These are phyloP conservation scores for Quercus rubra DNA, from an alignment of 306 rosid species.

Conservation along the genomic window DNA sequence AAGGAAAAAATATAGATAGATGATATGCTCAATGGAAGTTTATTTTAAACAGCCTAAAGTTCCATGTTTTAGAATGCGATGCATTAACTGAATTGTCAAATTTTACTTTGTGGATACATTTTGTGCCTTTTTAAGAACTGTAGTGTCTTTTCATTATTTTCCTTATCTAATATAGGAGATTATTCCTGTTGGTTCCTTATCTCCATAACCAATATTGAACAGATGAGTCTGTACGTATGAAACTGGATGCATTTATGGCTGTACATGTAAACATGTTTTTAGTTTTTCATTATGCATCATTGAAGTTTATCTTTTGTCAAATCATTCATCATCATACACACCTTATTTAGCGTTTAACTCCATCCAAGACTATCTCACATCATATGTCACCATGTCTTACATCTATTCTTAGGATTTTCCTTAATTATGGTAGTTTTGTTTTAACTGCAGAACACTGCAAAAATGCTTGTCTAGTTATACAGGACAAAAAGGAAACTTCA, in stretches of 20 bases:
- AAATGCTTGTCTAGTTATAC: background rate
- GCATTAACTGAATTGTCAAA: background rate
- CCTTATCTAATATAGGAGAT: background rate
- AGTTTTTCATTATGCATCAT: background rate
- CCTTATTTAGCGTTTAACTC: background rate
- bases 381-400: background rate
- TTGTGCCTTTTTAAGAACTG: background rate
- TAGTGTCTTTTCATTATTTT: conserved; percentile 7
- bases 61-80: background rate
- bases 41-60: background rate
- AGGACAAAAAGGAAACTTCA: background rate
- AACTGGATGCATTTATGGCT: background rate
- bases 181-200: background rate
- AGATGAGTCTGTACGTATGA: background rate
- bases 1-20: background rate
- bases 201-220: background rate
- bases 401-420: background rate
- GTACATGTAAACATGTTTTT: background rate
- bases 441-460: background rate
- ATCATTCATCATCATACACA: background rate
- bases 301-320: background rate
- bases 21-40: conserved; percentile 7
- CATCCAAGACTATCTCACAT: background rate
- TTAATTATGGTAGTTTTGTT: background rate
- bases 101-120: background rate